A percentile compares a stretch with the other conserved stretches of the same genome.
phyloP scores from a whole-genome alignment of 1,139 yeast species.

The Taphrina sp. region DNA sequence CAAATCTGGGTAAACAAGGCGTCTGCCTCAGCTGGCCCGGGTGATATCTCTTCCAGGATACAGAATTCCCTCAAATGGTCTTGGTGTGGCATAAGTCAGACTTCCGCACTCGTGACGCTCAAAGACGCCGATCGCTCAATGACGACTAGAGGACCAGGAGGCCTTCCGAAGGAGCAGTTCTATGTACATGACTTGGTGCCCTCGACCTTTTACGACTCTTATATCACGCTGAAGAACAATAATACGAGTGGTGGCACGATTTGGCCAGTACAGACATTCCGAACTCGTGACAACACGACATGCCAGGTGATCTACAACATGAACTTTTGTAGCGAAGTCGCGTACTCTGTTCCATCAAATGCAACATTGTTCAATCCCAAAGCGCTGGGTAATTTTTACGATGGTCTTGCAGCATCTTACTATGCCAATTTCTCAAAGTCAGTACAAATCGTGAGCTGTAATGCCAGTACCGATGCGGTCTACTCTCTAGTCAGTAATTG shows the following conservation, averaged over 20 bases:
- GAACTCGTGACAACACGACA: conserved; percentile 54
- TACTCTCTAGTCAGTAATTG: conserved; percentile 74
- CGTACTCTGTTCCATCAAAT: conserved; percentile 79
- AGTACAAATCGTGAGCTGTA: conserved; percentile 73
- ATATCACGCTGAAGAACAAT: conserved; percentile 55
- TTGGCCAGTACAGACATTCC: conserved; percentile 59
- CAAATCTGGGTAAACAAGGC: conserved; percentile 32
- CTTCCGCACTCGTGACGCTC: conserved; percentile 18
- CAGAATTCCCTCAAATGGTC: conserved; percentile 25
- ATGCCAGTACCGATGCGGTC: conserved; percentile 63
- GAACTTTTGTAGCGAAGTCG: conserved; percentile 74
- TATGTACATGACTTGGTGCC: conserved; percentile 60
- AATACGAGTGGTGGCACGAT: conserved; percentile 56
- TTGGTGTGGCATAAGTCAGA: conserved; percentile 25
- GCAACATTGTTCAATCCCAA: conserved; percentile 45
- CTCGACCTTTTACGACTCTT: conserved; percentile 65
- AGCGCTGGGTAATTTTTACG: conserved; percentile 52
- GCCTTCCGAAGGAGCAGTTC: conserved; percentile 44
- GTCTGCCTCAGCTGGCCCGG: neutral
- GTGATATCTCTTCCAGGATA: conserved; percentile 7
- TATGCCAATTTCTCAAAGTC: conserved; percentile 73
- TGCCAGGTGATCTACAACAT: conserved; percentile 75
- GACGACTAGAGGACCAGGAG: conserved; percentile 34
- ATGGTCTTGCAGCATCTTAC: conserved; percentile 55
- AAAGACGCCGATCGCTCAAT: conserved; percentile 34